These are phyloP conservation scores for Alternaria solani DNA, from an alignment of 2,329 filamentous ascomycete genomes.

Conservation along the genomic window DNA sequence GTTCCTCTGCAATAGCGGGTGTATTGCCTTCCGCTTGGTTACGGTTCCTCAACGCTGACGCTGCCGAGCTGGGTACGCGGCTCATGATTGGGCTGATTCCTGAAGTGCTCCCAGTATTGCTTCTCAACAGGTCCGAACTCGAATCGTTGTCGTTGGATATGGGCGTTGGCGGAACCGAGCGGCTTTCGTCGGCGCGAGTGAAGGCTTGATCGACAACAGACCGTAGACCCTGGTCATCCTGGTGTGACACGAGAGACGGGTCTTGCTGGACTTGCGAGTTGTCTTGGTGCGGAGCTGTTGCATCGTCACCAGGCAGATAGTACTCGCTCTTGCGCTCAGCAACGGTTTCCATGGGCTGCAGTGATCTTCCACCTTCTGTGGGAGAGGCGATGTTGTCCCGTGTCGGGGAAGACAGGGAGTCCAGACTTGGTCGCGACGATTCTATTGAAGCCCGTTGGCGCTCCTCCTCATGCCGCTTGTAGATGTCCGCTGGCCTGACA, in stretches of 20 bases:
- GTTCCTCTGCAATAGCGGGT: conserved; percentile 65
- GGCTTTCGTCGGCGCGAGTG: conserved; percentile 64
- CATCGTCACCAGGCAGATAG: conserved; percentile 54
- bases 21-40: conserved; percentile 54
- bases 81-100: conserved; percentile 73
- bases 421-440: conserved; percentile 64
- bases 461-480: conserved; percentile 75
- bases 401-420: conserved; percentile 54
- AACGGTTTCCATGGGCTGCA: conserved; percentile 60
- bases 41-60: conserved; percentile 49
- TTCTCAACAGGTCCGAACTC: conserved; percentile 60
- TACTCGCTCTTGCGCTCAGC: conserved; percentile 68
- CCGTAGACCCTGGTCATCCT: conserved; percentile 41
- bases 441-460: conserved; percentile 66
- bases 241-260: conserved; percentile 25
- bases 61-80: conserved; percentile 58
- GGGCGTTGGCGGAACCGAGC: conserved; percentile 61
- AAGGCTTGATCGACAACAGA: conserved; percentile 71
- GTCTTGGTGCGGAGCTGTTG: conserved; percentile 16
- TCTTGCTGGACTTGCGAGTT: conserved; percentile 16
- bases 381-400: conserved; percentile 32
- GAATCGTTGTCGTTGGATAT: conserved; percentile 55
- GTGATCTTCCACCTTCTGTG: conserved; percentile 31
- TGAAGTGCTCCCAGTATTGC: conserved; percentile 69
- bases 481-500: conserved; percentile 78